phyloP scores from a whole-genome alignment of 2,329 filamentous ascomycete species.

The Tolypocladium inflatum region DNA sequence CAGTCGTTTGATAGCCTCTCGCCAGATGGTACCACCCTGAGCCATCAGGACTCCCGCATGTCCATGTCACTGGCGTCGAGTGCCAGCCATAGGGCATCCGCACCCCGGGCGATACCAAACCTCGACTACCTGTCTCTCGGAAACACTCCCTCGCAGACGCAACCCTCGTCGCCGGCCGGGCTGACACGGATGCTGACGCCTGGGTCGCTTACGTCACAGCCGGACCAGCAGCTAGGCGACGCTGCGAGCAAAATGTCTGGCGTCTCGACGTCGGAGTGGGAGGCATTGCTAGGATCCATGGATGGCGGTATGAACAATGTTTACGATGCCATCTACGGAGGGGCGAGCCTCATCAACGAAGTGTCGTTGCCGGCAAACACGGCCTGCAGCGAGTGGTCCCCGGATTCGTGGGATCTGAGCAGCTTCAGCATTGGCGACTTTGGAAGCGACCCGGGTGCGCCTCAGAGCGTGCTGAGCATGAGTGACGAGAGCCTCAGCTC shows the following conservation, averaged over 20 bases:
- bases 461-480: conserved; percentile 45
- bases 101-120: conserved; percentile 24
- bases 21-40: conserved; percentile 2
- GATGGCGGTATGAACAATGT: conserved; percentile 74
- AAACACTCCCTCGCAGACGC: conserved; percentile 35
- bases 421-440: conserved; percentile 42
- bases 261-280: conserved; percentile 66
- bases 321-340: conserved; percentile 75
- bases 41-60: conserved; percentile 36
- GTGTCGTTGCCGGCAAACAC: conserved; percentile 32
- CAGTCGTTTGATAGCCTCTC: conserved; percentile 36
- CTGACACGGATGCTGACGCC: conserved; percentile 30
- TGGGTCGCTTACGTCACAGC: not conserved
- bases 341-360: conserved; percentile 39
- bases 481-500: conserved; percentile 51
- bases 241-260: conserved; percentile 22
- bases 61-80: conserved; percentile 34
- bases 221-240: conserved; percentile 1
- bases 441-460: conserved; percentile 27
- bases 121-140: conserved; percentile 51
- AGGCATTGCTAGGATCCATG: conserved; percentile 68
- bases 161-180: conserved; percentile 35
- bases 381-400: conserved; percentile 39
- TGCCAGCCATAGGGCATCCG: conserved; percentile 20
- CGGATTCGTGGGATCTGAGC: conserved; percentile 46